Percentiles rank a stretch among this genome's conserved stretches.
Conservation (phyloP, 495 filamentous ascomycete species). For the Xylaria sp. region DNA sequence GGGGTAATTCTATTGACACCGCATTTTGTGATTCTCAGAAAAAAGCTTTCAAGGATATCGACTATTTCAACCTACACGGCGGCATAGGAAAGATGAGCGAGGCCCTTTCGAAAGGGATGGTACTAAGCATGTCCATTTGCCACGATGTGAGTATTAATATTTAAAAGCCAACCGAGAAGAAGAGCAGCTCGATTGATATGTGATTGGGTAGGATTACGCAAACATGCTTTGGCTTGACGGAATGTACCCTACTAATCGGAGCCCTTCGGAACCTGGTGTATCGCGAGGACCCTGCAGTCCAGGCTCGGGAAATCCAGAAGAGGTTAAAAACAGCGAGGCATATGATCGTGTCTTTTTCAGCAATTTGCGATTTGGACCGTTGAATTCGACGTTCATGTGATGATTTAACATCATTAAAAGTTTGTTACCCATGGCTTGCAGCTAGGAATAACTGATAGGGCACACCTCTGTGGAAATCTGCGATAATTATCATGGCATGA, state of each 20-base stretch:
- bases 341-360: neutral
- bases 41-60: neutral
- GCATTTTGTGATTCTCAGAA: neutral
- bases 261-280: neutral
- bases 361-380: neutral
- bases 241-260: neutral
- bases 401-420: neutral
- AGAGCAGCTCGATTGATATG: neutral
- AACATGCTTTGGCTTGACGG: conserved; percentile 4
- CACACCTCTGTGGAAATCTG: neutral
- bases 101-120: neutral
- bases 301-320: neutral
- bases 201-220: neutral
- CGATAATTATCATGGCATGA: neutral
- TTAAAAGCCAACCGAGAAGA: neutral
- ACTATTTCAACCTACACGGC: neutral
- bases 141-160: neutral
- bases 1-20: neutral
- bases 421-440: neutral
- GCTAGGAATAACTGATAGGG: neutral
- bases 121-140: neutral
- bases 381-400: neutral
- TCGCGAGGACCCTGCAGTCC: neutral
- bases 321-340: neutral
- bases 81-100: neutral